Evolutionary conservation across 1,139 yeast species (phyloP).

Genomic region (Debaryomyces udenii): DNA sequence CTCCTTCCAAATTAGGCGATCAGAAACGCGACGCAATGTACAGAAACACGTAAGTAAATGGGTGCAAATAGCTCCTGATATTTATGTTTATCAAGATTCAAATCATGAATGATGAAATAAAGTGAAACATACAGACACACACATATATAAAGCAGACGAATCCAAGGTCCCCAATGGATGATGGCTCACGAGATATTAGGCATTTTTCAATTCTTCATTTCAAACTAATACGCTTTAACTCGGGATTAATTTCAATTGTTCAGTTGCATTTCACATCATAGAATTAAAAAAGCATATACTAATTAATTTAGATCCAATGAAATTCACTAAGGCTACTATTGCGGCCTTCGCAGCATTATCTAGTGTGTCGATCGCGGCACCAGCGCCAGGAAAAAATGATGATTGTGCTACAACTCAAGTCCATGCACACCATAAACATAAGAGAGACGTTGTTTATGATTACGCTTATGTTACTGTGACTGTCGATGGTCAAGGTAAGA

Average conservation of each 20-base stretch:
- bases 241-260: constrained; percentile 16
- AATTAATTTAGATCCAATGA: constrained; percentile 25
- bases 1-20: no score
- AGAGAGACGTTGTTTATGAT: constrained; percentile 43
- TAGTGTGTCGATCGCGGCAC: constrained; percentile 47
- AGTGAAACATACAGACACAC: neutral
- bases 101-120: no score
- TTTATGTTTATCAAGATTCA: constrained; percentile 1
- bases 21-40: neutral
- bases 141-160: neutral
- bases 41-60: constrained; percentile 6
- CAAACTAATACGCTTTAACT: constrained; percentile 1
- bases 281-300: constrained; percentile 7
- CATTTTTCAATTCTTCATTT: no score
- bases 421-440: constrained; percentile 49
- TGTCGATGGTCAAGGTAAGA: constrained; percentile 40
- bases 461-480: constrained; percentile 49
- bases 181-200: no score
- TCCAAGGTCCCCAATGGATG: neutral
- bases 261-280: constrained; percentile 8
- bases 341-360: constrained; percentile 45
- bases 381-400: constrained; percentile 39
- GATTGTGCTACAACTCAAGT: constrained; percentile 43
- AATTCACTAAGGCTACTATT: constrained; percentile 32
- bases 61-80: constrained; percentile 9